phyloP scores from a whole-genome alignment of 2,329 filamentous ascomycete species.

The Lecanicillium sp. region DNA sequence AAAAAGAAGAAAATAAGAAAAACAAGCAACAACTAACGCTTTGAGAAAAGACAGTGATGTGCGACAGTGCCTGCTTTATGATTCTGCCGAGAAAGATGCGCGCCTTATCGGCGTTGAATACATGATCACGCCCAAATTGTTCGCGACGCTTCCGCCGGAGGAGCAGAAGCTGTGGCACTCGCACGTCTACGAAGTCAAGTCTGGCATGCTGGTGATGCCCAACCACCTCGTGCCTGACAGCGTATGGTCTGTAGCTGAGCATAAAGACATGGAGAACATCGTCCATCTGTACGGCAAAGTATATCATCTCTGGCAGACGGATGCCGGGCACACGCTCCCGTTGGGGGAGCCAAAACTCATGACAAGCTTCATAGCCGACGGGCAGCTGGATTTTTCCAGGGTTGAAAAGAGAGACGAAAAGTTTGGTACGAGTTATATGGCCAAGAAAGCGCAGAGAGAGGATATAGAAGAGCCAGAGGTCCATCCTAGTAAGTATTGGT shows the following conservation, averaged over 20 bases:
- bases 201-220: constrained; percentile 75
- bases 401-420: constrained; percentile 40
- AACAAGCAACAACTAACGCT: constrained; percentile 37
- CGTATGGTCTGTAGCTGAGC: constrained; percentile 72
- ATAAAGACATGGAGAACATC: constrained; percentile 72
- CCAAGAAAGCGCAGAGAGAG: constrained; percentile 39
- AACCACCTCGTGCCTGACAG: constrained; percentile 51
- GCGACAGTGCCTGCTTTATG: constrained; percentile 81
- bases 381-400: constrained; percentile 42
- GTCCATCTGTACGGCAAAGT: constrained; percentile 74
- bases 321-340: constrained; percentile 58
- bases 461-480: constrained; percentile 35
- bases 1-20: neutral
- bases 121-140: constrained; percentile 70
- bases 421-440: constrained; percentile 39
- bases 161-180: constrained; percentile 78
- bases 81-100: constrained; percentile 59
- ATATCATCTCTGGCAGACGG: constrained; percentile 82
- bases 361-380: constrained; percentile 46
- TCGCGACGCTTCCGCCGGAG: constrained; percentile 54
- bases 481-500: constrained; percentile 31
- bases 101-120: constrained; percentile 81
- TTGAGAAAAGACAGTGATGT: constrained; percentile 47
- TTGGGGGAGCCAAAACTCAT: constrained; percentile 48
- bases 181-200: constrained; percentile 68